A percentile compares a stretch with the other conserved stretches of the same genome.
phyloP scores from a whole-genome alignment of 768 basidiomycete species.

The Leccinellum luteum region DNA sequence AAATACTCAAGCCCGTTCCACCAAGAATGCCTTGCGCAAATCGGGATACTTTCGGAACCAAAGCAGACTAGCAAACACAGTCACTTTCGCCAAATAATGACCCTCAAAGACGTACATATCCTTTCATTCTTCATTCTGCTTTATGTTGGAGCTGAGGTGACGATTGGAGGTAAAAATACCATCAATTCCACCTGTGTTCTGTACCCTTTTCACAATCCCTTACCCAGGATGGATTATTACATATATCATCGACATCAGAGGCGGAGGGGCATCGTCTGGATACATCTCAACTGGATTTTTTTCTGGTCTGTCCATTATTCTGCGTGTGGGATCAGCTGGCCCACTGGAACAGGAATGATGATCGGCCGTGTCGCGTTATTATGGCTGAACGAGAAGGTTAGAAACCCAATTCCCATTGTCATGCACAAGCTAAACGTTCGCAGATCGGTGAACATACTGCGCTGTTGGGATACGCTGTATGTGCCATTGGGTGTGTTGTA shows the following conservation, averaged over 20 bases:
- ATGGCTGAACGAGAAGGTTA: constrained; percentile 29
- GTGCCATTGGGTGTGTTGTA: constrained; percentile 27
- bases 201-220: neutral
- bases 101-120: constrained; percentile 41
- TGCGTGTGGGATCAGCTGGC: neutral
- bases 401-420: neutral
- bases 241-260: constrained; percentile 43
- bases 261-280: constrained; percentile 43
- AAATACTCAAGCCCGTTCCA: neutral
- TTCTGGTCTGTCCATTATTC: constrained; percentile 15
- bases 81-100: constrained; percentile 46
- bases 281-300: constrained; percentile 46
- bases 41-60: constrained; percentile 31
- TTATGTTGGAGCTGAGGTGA: constrained; percentile 54
- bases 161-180: constrained; percentile 39
- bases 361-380: constrained; percentile 28
- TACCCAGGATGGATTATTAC: constrained; percentile 65
- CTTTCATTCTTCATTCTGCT: constrained; percentile 44
- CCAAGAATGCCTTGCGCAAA: constrained; percentile 37
- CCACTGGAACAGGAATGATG: constrained; percentile 21
- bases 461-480: constrained; percentile 28
- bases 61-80: constrained; percentile 29
- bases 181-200: neutral
- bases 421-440: neutral
- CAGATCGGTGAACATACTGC: constrained; percentile 33